Evolutionary conservation across 331 rosid genomes (phyloP), one percentile per base, ranked within the genome.

Genomic region (Rosa hybrid): DNA sequence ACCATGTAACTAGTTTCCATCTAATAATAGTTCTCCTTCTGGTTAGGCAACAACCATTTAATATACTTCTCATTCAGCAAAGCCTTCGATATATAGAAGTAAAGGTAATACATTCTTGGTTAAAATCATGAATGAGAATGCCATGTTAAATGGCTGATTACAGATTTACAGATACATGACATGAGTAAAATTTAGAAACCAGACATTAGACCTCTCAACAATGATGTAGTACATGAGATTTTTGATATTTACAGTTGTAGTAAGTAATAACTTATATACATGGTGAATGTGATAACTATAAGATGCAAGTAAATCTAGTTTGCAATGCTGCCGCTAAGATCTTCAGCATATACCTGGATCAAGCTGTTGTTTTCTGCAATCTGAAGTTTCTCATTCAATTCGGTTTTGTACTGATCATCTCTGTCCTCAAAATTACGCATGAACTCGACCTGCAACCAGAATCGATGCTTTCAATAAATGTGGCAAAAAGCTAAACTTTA

Each of bases 331-430:
- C 76, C 74, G 9, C 92, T 90, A 39, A 86, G 82, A 68, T 85
- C 89, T 82, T 85, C 83, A 46, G 80, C 85, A 82, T 86, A 86
- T 57, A 82, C 88, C 80, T 90, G 95, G 86, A 89, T 89, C 68
- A 90, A 86, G 72, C 94, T 91, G 81, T 84, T 75, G 42, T 82
- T 80, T 72, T 87, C 92, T 46, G 85, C 83, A 53, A 84, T 84
- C 70, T 87, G 91, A 81, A 93, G 93, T 83, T 88, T 95, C 78
- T 90, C 92, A 81, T 88, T 90, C 79, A 93, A 83, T 45, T 88
- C 82, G 73, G 75, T 86, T 90, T 88, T 91, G 94, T 81, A 89
- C 75, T 86, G 83, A 53, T 90, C 96, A 81, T 95, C 99, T 82
- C 85, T 89, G 76, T 79, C 92, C 81, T 86, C 97, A 79, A 95